Base-by-base conservation (phyloP, 805 yeast species). In the Metschnikowia reukaufii region DNA sequence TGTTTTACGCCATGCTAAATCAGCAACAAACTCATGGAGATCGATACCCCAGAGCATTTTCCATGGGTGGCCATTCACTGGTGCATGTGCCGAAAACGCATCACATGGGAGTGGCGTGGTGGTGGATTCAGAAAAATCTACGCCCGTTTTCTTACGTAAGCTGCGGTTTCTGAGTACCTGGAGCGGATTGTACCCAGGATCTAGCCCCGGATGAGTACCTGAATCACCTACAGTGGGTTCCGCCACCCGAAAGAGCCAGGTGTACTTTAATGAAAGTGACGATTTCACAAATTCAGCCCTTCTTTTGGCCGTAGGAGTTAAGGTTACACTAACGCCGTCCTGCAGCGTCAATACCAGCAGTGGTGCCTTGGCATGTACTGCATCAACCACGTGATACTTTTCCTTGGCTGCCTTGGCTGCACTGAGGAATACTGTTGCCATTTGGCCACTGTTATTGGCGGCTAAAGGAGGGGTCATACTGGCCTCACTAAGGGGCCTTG, bases 161-260 rank as follows among this genome's bases (percentile, higher is more conserved):
- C 73, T 73, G 48, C 96, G 73, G 64, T 88, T 85, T 47, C 97
- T 68, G 21, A 89, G 80, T n/a, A 83, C 76, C 64, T 88, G 96
- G 36, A 89, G 67, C 3, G 96, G 96, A 60, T 89, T 89, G 68
- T 83, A 89, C 3, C 79, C 76, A 2, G 84, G 87, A 46, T 83
- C 88, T 2, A 85, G 77, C 2, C 78, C 79, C 2, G 72, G 75
- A 51, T 77, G 75, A 2, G 37, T 29, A 25, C 39, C 47, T 0
- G 60, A 58, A 2, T 47, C 50, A 15, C 50, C 47, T 4, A 54
- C 63, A 13, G 54, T 55, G 50, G 56, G 51, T 8, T 65, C 66
- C 30, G 73, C 66, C 20, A 68, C 65, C 47, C 75, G 64, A 51
- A 76, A 80, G 23, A 82, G 50, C 42, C 73, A 67, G 13, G 67